Evolutionary conservation across 164 flowering plant genomes (phyloP), one percentile per base, ranked within the genome.

Genomic region (Santalum album): DNA sequence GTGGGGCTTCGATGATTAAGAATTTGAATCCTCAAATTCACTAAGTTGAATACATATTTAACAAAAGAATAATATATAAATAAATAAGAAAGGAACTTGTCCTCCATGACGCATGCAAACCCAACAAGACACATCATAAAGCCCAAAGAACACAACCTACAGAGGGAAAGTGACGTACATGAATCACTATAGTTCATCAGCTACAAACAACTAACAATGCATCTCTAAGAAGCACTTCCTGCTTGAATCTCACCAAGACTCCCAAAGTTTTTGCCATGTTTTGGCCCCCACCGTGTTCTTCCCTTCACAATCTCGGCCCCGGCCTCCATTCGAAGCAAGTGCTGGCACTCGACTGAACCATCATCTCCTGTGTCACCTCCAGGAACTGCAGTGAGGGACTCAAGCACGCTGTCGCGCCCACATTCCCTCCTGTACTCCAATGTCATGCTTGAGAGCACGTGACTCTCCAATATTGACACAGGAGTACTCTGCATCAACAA

Each of bases 391-490:
- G 92, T 73, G 23, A 90, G 81, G 19, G 96, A 88, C 69, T 86
- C 76, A 46, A 88, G 77, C 65, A 80, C 86, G 36, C 78, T 81
- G 69, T 88, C 94, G 75, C 66, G 78, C 35, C 85, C 83, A 57
- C 98, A 92, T 61, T 92, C 98, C 74, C 87, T 77, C 69, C 95
- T 57, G 71, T 88, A 92, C 80, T 92, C 98, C 61, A 92, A 68
- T 23, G 84, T 83, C 68, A 92, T 60, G 66, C 82, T 47, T 1
- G 67, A 68, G 17, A 92, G 82, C 76, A 78, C 85, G 43, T 83
- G 84, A 40, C 75, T 83, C 81, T 86, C 96, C 74, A 87, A 40
- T 18, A 87, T 71, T 6, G 74, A 53, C 39, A 26, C 48, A 1
- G 96, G 96, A 53, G 85, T 78, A 74, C 91, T 80, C 96, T 88